Percentiles rank a stretch among this genome's conserved stretches.
phyloP scores from a whole-genome alignment of 352 stramenopile species.

The Phytophthora cajani region DNA sequence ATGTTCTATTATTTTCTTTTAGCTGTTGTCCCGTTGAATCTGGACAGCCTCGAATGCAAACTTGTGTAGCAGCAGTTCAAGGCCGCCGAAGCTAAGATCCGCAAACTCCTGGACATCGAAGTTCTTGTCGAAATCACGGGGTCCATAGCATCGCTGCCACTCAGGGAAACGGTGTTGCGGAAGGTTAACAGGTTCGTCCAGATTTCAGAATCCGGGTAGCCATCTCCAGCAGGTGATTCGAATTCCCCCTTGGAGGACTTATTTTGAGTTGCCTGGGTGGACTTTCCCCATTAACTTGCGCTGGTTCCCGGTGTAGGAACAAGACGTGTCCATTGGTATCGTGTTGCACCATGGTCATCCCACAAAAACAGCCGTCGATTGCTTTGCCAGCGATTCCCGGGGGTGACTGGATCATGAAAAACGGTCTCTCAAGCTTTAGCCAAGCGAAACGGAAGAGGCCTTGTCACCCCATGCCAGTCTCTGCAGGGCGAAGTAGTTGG shows the following conservation, averaged over 20 bases:
- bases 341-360: slow-evolving; percentile 60
- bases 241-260: no score
- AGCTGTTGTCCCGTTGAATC: no score
- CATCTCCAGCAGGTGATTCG: slow-evolving; percentile 9
- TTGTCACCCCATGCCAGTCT: slow-evolving; percentile 60
- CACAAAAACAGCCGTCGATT: slow-evolving; percentile 52
- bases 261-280: no score
- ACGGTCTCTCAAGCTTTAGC: slow-evolving; percentile 55
- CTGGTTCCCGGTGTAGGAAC: slow-evolving; percentile 54
- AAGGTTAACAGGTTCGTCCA: slow-evolving; percentile 77
- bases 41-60: slow-evolving; percentile 36
- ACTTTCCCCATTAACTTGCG: no score
- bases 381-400: slow-evolving; percentile 48
- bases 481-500: slow-evolving; percentile 42
- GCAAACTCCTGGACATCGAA: slow-evolving; percentile 34
- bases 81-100: slow-evolving; percentile 24
- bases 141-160: slow-evolving; percentile 36
- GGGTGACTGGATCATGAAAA: slow-evolving; percentile 55
- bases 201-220: slow-evolving; percentile 42
- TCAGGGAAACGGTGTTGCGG: slow-evolving; percentile 34
- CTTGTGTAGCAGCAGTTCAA: slow-evolving; percentile 25
- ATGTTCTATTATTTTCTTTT: background rate
- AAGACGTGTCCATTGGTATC: slow-evolving; percentile 41
- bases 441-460: slow-evolving; percentile 63
- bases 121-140: slow-evolving; percentile 10